Base-by-base conservation (phyloP, 1,139 yeast species). In the Saccharomyces hybrid region DNA sequence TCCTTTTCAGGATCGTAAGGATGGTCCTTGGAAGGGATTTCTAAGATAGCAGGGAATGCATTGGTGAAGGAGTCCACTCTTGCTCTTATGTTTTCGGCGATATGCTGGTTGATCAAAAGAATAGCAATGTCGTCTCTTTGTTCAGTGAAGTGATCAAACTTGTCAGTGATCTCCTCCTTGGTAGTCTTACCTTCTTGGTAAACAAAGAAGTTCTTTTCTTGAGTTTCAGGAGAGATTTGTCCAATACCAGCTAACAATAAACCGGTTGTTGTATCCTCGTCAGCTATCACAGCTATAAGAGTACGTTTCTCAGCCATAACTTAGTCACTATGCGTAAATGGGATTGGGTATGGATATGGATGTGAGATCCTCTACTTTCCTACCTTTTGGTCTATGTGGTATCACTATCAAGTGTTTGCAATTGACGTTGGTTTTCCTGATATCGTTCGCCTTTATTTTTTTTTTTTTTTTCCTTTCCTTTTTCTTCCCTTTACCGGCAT, bases 1-100 rank as follows among this genome's bases (percentile, higher is more conserved):
- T 93, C 99, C 82, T 91, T 95, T 71, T 91, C 98, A 26, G 99
- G 99, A 71, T 93, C 82, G 71, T 93, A 93, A 24, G 99, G 99
- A 71, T 93, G 98, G 69, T 93, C 99, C 75, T 93, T 93, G 16
- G 98, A 88, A 44, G 99, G 99, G 63, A 93, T 93, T 73, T 93
- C 99, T 67, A 93, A 78, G 52, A 93, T 83, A 2, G 99, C 97
- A 6, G 99, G 99, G 73, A 93, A 93, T 9, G 99, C 96, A 63
- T 84, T 83, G 34, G 96, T 83, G 73, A 81, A 93, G 51, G 81
- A 78, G 68, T 95, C 99, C 51, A 93, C 90, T 62, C 81, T 79
- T 63, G 78, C 79, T 71, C 99, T 80, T 57, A 93, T 93, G 65
- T 83, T 79, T 67, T 95, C 98, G 11, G 99, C 99, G 64, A 93